Evolutionary conservation across 2,329 filamentous ascomycete genomes (phyloP).

Genomic region (Lachnellula subtilissima): DNA sequence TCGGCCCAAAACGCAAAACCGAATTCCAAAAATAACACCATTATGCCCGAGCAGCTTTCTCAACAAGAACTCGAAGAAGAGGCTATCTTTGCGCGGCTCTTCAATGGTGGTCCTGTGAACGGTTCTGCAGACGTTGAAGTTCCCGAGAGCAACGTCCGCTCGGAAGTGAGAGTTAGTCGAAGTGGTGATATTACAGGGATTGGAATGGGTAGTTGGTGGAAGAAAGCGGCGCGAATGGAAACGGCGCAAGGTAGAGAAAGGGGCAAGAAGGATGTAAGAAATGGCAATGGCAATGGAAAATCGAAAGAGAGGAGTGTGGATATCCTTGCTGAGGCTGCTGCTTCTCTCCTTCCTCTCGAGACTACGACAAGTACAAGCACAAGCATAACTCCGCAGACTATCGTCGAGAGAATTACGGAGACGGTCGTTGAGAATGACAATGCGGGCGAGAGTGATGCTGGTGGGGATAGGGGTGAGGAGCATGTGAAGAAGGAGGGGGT

Average conservation of each 20-base stretch:
- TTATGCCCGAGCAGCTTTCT: constrained; percentile 14
- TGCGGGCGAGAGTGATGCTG: background rate
- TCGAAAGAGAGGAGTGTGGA: background rate
- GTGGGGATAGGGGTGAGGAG: too few relatives aligned
- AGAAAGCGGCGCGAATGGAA: constrained; percentile 11
- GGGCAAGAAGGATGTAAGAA: background rate
- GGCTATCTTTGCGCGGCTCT: constrained; percentile 7
- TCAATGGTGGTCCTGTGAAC: constrained; percentile 1
- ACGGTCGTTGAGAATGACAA: constrained; percentile 20
- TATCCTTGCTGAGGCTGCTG: background rate
- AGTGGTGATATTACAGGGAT: constrained; percentile 19
- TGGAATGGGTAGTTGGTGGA: constrained; percentile 25
- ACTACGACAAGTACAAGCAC: background rate
- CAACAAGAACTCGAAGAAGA: constrained; percentile 21
- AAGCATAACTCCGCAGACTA: background rate
- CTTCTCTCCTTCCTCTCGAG: background rate
- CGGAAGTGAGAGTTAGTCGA: constrained; percentile 1
- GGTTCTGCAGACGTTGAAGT: constrained; percentile 6
- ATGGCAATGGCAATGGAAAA: constrained; percentile 2
- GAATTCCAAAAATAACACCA: constrained; percentile 32
- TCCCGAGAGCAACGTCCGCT: constrained; percentile 10
- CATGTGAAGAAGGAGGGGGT: too few relatives aligned
- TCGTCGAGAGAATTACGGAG: constrained; percentile 15
- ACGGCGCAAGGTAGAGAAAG: background rate
- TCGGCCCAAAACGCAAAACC: constrained; percentile 42